Conservation (phyloP, 139 green algal species). For the Picochlorum sp. region DNA sequence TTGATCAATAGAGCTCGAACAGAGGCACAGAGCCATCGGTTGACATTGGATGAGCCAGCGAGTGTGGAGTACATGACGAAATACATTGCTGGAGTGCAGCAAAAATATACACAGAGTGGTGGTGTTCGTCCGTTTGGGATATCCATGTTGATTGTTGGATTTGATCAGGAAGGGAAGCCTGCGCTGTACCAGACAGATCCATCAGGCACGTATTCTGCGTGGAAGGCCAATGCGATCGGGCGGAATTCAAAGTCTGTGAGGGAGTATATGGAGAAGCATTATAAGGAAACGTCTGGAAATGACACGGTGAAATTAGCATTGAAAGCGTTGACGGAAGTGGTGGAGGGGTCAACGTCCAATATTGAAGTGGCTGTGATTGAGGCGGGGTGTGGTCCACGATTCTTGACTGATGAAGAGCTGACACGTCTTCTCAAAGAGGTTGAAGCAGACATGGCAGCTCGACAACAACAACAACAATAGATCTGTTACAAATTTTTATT, state of each 20-base stretch:
- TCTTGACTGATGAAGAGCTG: slow-evolving; percentile 71
- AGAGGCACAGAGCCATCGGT: slow-evolving; percentile 77
- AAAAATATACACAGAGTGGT: slow-evolving; percentile 96
- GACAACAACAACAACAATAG: background rate
- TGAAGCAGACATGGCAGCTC: slow-evolving; percentile 59
- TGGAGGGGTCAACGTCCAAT: slow-evolving; percentile 59
- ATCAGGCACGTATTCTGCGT: slow-evolving; percentile 87
- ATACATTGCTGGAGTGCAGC: slow-evolving; percentile 79
- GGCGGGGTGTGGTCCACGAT: slow-evolving; percentile 41
- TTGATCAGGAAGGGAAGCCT: slow-evolving; percentile 60
- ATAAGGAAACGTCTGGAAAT: slow-evolving; percentile 57
- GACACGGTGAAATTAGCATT: slow-evolving; percentile 89
- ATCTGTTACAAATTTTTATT: background rate
- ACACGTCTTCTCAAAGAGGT: slow-evolving; percentile 67
- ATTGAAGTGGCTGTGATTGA: slow-evolving; percentile 84
- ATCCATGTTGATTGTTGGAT: slow-evolving; percentile 92
- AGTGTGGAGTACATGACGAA: slow-evolving; percentile 88
- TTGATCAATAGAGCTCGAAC: slow-evolving; percentile 88
- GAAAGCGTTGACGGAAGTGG: slow-evolving; percentile 78
- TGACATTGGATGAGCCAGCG: slow-evolving; percentile 79
- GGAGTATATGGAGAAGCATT: slow-evolving; percentile 99
- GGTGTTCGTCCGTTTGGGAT: slow-evolving; percentile 97
- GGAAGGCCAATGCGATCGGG: slow-evolving; percentile 96
- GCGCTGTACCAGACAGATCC: slow-evolving; percentile 95
- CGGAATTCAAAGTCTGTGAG: slow-evolving; percentile 91